Evolutionary conservation across 306 rosid genomes (phyloP).

Genomic region (Geum urbanum): DNA sequence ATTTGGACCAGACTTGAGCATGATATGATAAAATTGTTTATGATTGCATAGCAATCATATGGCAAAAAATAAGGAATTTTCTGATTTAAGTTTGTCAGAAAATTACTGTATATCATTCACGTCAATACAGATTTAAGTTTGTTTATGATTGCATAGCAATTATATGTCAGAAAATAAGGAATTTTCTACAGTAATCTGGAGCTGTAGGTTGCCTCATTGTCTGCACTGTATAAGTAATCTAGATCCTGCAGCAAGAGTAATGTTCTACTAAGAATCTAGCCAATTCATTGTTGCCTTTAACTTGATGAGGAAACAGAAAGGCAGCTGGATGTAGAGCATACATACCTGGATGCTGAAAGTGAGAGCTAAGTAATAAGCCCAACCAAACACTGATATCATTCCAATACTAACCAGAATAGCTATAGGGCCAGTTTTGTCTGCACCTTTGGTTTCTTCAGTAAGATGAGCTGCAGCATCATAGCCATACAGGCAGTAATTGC

Average conservation of each 20-base stretch:
- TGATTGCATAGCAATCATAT: no score
- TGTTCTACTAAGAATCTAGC: background rate
- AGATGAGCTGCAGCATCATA: constrained; percentile 24
- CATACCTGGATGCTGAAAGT: constrained; percentile 17
- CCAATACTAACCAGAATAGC: constrained; percentile 25
- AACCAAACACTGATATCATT: constrained; percentile 25
- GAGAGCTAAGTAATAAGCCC: constrained; percentile 20
- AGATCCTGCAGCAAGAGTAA: constrained; percentile 16
- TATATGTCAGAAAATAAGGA: no score
- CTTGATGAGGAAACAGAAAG: background rate
- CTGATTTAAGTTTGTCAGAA: no score
- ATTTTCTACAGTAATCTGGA: no score
- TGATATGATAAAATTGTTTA: no score
- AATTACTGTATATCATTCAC: no score
- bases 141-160: no score
- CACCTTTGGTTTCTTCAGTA: constrained; percentile 24
- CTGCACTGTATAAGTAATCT: constrained; percentile 17
- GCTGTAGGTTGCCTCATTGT: constrained; percentile 17
- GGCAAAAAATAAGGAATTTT: no score
- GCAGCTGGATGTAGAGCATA: no score
- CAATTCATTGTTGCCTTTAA: background rate
- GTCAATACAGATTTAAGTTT: no score
- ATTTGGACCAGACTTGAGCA: no score
- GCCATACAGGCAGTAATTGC: constrained; percentile 15
- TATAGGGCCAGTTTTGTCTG: constrained; percentile 23